Evolutionary conservation across 2,329 filamentous ascomycete species (phyloP).

Genomic region (Furcasterigmium sp.): DNA sequence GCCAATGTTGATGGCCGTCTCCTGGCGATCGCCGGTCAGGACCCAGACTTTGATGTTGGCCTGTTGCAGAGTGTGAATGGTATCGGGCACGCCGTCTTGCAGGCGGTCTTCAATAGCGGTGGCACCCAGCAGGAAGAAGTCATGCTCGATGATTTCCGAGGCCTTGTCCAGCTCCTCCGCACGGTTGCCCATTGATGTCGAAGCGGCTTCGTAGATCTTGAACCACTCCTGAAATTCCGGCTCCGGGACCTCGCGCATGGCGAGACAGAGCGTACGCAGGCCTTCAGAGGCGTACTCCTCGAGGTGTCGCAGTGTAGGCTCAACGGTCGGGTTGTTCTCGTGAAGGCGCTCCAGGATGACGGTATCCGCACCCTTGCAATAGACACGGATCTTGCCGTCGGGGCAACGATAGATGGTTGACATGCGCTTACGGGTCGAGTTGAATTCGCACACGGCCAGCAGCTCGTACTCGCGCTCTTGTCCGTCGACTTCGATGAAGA

Average conservation of each 20-base stretch:
- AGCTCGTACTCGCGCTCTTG: slow-evolving; percentile 76
- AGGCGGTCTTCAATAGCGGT: slow-evolving; percentile 96
- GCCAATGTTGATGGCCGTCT: slow-evolving; percentile 98
- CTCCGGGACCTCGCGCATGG: slow-evolving; percentile 89
- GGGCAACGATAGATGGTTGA: slow-evolving; percentile 95
- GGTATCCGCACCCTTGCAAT: slow-evolving; percentile 95
- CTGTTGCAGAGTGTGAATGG: slow-evolving; percentile 92
- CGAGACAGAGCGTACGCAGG: slow-evolving; percentile 87
- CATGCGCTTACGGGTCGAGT: slow-evolving; percentile 96
- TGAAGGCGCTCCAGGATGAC: slow-evolving; percentile 90
- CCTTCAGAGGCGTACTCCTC: slow-evolving; percentile 98
- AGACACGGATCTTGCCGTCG: slow-evolving; percentile 88
- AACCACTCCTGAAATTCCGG: slow-evolving; percentile 85
- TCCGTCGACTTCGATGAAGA: slow-evolving; percentile 75
- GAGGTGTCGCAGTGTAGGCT: slow-evolving; percentile 87
- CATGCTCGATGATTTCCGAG: slow-evolving; percentile 88
- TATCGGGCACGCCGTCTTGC: slow-evolving; percentile 96
- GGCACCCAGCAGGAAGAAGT: slow-evolving; percentile 85
- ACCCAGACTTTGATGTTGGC: slow-evolving; percentile 99
- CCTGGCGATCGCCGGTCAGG: slow-evolving; percentile 91
- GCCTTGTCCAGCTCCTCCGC: slow-evolving; percentile 96
- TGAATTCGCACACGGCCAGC: slow-evolving; percentile 97
- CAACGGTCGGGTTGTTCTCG: slow-evolving; percentile 78
- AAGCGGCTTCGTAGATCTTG: slow-evolving; percentile 78
- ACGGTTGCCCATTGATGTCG: slow-evolving; percentile 85